These are phyloP conservation scores for Penicillium verhagenii DNA, from an alignment of 495 filamentous ascomycete species.

Conservation along the genomic window DNA sequence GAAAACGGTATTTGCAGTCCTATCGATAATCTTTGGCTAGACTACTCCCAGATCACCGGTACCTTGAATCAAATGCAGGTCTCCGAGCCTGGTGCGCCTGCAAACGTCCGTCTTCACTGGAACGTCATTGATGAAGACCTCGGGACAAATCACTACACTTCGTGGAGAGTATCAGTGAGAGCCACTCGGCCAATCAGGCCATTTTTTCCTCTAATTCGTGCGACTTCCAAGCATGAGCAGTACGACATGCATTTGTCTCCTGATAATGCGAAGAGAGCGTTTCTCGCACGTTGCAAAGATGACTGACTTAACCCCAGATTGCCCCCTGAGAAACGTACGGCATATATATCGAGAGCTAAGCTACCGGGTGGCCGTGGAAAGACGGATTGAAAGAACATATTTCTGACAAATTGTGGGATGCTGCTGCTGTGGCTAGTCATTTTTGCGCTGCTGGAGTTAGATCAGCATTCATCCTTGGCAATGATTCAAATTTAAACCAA, in stretches of 20 bases:
- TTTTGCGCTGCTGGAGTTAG: no score
- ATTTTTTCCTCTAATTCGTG: slow-evolving; percentile 15
- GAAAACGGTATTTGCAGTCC: slow-evolving; percentile 17
- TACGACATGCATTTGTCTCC: slow-evolving; percentile 17
- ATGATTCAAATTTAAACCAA: no score
- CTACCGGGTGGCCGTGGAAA: no score
- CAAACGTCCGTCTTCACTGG: slow-evolving; percentile 23
- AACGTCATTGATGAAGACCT: slow-evolving; percentile 11
- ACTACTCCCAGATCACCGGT: slow-evolving; percentile 27
- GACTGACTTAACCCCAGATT: no score
- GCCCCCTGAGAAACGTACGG: no score
- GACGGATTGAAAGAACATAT: no score
- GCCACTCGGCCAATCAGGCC: slow-evolving; percentile 19
- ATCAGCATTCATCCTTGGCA: no score
- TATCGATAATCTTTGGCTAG: slow-evolving; percentile 21
- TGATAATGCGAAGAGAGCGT: slow-evolving; percentile 15
- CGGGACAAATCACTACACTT: slow-evolving; percentile 7
- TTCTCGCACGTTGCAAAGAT: slow-evolving; percentile 5
- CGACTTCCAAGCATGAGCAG: slow-evolving; percentile 21
- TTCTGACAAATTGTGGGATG: no score
- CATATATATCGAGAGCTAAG: no score
- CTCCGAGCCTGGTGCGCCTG: slow-evolving; percentile 7
- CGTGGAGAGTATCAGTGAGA: slow-evolving; percentile 22
- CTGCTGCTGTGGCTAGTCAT: no score
- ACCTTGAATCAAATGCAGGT: slow-evolving; percentile 26